Conservation (phyloP, 2,329 filamentous ascomycete genomes). For the Capronia americana region DNA sequence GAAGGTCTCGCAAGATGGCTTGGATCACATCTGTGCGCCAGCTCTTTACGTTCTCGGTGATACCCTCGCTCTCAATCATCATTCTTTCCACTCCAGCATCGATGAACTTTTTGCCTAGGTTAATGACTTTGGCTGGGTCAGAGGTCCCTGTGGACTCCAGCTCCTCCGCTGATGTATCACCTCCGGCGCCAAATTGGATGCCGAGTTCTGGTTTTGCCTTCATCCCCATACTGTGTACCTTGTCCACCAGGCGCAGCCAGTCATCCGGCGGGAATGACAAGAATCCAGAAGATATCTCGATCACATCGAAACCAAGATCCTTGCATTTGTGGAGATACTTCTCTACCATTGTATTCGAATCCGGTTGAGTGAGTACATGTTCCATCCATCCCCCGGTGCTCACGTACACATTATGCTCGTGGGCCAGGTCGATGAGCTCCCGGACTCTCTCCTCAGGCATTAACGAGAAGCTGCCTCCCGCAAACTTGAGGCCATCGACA, state of each 20-base stretch:
- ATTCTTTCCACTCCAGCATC: slow-evolving; percentile 60
- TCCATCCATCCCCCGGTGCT: slow-evolving; percentile 64
- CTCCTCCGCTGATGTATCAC: slow-evolving; percentile 57
- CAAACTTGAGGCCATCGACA: slow-evolving; percentile 63
- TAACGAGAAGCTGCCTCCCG: slow-evolving; percentile 59
- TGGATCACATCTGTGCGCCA: slow-evolving; percentile 65
- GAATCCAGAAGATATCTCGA: slow-evolving; percentile 62
- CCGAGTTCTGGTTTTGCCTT: slow-evolving; percentile 63
- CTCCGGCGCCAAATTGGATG: slow-evolving; percentile 64
- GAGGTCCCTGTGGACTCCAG: slow-evolving; percentile 58
- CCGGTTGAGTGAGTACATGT: slow-evolving; percentile 58
- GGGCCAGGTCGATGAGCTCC: slow-evolving; percentile 58
- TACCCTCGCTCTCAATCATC: slow-evolving; percentile 67
- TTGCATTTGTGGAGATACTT: slow-evolving; percentile 60
- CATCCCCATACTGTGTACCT: slow-evolving; percentile 55
- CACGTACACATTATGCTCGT: slow-evolving; percentile 58
- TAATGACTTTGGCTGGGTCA: slow-evolving; percentile 57
- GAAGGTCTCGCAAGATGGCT: slow-evolving; percentile 58
- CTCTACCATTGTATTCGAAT: slow-evolving; percentile 55
- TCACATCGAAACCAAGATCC: slow-evolving; percentile 60
- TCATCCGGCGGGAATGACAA: slow-evolving; percentile 61
- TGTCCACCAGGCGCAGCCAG: slow-evolving; percentile 60
- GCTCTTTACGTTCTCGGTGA: slow-evolving; percentile 61
- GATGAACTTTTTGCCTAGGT: slow-evolving; percentile 58
- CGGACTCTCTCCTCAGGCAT: slow-evolving; percentile 55